phyloP scores from a whole-genome alignment of 805 yeast genomes.

The Helenozyma rhizophorensis region DNA sequence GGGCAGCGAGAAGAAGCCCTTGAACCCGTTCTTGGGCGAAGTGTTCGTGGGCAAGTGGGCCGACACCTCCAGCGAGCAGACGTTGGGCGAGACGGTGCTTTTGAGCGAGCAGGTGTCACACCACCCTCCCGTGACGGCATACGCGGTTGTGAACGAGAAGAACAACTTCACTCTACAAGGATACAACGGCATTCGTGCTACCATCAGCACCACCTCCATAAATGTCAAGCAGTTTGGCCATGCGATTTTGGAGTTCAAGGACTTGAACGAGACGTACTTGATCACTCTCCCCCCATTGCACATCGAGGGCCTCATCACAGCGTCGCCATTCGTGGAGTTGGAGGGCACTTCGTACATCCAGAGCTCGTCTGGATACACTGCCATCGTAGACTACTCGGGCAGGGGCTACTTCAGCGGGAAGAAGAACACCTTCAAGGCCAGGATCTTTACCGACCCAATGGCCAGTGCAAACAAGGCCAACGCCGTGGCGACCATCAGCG shows the following conservation, averaged over 20 bases:
- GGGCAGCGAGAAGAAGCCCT: constrained; percentile 96
- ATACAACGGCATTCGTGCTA: constrained; percentile 83
- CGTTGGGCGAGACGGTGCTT: constrained; percentile 70
- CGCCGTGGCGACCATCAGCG: constrained; percentile 74
- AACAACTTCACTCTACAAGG: constrained; percentile 74
- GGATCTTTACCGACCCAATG: constrained; percentile 54
- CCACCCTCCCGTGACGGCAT: constrained; percentile 98
- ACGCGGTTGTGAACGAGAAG: constrained; percentile 70
- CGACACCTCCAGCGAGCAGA: constrained; percentile 43
- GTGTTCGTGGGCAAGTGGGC: constrained; percentile 87
- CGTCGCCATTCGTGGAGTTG: constrained; percentile 91
- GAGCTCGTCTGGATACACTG: constrained; percentile 70
- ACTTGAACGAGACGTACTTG: constrained; percentile 62
- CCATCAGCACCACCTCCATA: constrained; percentile 72
- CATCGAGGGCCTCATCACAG: constrained; percentile 87
- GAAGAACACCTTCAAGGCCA: constrained; percentile 87
- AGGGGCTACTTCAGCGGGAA: constrained; percentile 95
- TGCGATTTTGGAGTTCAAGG: constrained; percentile 64
- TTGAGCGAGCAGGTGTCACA: constrained; percentile 93
- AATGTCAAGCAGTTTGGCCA: constrained; percentile 92
- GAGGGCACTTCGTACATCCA: constrained; percentile 87
- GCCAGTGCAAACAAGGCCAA: constrained; percentile 50
- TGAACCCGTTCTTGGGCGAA: constrained; percentile 96
- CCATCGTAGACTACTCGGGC: constrained; percentile 78
- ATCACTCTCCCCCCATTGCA: constrained; percentile 93